Evolutionary conservation across 345 rosid species (phyloP).

Genomic region (Bruguiera gymnorhiza): DNA sequence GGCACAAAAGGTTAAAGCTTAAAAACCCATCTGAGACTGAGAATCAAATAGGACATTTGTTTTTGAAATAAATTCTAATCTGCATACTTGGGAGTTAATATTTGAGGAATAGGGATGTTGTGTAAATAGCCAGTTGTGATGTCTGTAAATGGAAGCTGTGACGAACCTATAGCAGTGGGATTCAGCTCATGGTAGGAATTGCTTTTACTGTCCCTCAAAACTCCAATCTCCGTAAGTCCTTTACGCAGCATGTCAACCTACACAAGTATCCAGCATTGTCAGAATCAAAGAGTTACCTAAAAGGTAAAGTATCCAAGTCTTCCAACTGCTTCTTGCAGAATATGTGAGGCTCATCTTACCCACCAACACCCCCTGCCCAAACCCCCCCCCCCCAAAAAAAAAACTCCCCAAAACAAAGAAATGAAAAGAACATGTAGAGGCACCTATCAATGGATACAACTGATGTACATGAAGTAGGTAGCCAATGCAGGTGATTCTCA

Average conservation of each 20-base stretch:
- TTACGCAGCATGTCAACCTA: constrained; percentile 65
- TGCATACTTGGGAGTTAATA: not conserved
- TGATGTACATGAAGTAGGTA: constrained; percentile 3
- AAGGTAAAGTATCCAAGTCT: too few relatives aligned
- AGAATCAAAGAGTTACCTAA: constrained; percentile 1
- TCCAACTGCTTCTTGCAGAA: too few relatives aligned
- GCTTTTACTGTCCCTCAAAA: constrained; percentile 47
- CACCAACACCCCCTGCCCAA: too few relatives aligned
- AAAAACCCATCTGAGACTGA: not conserved
- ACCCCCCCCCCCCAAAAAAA: not conserved
- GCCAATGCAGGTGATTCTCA: not conserved
- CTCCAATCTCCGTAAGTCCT: constrained; percentile 82
- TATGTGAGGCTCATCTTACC: too few relatives aligned
- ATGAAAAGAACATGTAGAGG: not conserved
- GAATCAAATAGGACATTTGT: not conserved
- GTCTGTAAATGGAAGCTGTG: constrained; percentile 3
- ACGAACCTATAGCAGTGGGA: constrained; percentile 90
- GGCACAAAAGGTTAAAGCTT: constrained; percentile 10
- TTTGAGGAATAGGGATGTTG: not conserved
- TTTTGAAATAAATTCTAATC: not conserved
- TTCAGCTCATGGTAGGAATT: constrained; percentile 59
- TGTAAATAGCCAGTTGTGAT: not conserved
- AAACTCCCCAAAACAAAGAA: not conserved
- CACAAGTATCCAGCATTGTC: constrained; percentile 23
- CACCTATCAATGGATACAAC: not conserved